Conservation (phyloP, 495 filamentous ascomycete species). For the Pyrenopolyporus hunteri region DNA sequence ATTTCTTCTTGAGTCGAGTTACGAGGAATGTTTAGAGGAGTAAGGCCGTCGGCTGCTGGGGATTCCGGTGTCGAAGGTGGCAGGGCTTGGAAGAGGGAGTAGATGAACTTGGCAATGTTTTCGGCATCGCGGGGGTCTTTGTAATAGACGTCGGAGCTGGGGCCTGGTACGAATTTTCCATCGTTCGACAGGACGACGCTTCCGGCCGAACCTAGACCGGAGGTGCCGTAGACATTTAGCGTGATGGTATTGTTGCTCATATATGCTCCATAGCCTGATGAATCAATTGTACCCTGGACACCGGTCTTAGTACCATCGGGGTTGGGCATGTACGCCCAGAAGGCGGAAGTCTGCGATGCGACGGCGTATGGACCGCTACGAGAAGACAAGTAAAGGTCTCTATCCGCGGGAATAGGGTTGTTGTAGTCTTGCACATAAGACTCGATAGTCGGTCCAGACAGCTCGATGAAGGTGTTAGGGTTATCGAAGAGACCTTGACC, state of each 20-base stretch:
- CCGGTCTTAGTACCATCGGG: slow-evolving; percentile 42
- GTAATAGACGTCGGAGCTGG: slow-evolving; percentile 45
- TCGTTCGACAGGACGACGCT: slow-evolving; percentile 42
- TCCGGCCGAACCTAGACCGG: slow-evolving; percentile 47
- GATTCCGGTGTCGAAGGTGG: slow-evolving; percentile 38
- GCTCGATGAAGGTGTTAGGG: slow-evolving; percentile 53
- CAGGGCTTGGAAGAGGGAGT: slow-evolving; percentile 45
- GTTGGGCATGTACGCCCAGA: slow-evolving; percentile 47
- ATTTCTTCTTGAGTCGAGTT: slow-evolving; percentile 44
- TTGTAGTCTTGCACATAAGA: slow-evolving; percentile 48
- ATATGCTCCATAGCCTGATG: slow-evolving; percentile 43
- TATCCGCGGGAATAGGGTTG: slow-evolving; percentile 41
- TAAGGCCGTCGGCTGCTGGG: slow-evolving; percentile 37
- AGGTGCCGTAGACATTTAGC: slow-evolving; percentile 52
- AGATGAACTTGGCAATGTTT: slow-evolving; percentile 51
- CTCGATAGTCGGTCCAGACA: slow-evolving; percentile 40
- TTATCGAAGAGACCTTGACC: slow-evolving; percentile 52
- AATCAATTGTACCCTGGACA: slow-evolving; percentile 50
- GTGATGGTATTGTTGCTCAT: slow-evolving; percentile 46
- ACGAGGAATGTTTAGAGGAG: slow-evolving; percentile 45
- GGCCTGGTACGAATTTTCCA: slow-evolving; percentile 42
- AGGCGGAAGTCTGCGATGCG: slow-evolving; percentile 47
- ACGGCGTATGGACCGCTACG: slow-evolving; percentile 49
- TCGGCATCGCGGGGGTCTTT: slow-evolving; percentile 43
- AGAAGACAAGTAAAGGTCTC: slow-evolving; percentile 41